These are phyloP conservation scores for Moesziomyces parantarcticus DNA, from an alignment of 1,284 basidiomycete species.

Conservation along the genomic window DNA sequence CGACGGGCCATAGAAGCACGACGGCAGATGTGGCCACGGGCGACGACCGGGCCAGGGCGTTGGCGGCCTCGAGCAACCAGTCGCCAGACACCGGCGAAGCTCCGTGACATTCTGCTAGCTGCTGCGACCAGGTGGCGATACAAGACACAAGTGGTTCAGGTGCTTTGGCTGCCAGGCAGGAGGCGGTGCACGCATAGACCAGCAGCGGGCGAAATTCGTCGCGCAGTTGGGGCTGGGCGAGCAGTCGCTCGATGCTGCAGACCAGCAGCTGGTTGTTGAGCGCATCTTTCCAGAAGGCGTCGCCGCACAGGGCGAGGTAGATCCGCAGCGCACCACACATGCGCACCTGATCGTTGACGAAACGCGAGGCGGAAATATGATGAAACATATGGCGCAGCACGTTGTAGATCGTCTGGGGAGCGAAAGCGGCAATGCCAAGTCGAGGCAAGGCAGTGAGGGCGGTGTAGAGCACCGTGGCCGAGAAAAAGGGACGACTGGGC, in stretches of 20 bases:
- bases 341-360: constrained; percentile 87
- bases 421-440: constrained; percentile 19
- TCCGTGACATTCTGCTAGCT: constrained; percentile 3
- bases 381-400: constrained; percentile 76
- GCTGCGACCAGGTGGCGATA: constrained; percentile 24
- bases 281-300: constrained; percentile 22
- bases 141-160: constrained; percentile 25
- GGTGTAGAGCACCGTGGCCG: constrained; percentile 18
- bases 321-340: constrained; percentile 76
- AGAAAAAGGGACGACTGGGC: constrained; percentile 44
- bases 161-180: constrained; percentile 3
- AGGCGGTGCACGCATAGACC: constrained; percentile 34
- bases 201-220: constrained; percentile 79
- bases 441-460: constrained; percentile 11
- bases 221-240: constrained; percentile 78
- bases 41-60: constrained; percentile 17
- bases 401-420: constrained; percentile 36
- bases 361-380: constrained; percentile 75
- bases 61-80: constrained; percentile 30
- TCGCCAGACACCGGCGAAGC: constrained; percentile 1
- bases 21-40: constrained; percentile 24
- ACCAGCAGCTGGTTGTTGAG: constrained; percentile 72
- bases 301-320: constrained; percentile 47
- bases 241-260: constrained; percentile 76
- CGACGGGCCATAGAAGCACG: constrained; percentile 28